Evolutionary conservation across 2,329 filamentous ascomycete species (phyloP).

Genomic region (Mariannaea sp.): DNA sequence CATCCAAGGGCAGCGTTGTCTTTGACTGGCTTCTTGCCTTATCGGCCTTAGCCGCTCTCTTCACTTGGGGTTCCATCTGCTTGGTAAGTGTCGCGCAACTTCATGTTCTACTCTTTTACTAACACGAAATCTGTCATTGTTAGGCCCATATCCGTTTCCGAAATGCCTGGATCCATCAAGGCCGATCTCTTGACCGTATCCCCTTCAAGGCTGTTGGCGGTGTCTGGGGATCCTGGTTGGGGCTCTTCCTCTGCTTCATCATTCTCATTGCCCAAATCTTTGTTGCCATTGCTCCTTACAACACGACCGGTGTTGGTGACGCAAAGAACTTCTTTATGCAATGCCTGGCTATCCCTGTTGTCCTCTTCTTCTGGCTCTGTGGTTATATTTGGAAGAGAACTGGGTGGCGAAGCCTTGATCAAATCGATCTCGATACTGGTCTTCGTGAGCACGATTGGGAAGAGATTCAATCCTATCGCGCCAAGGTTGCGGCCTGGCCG

Average conservation of each 20-base stretch:
- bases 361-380: slow-evolving; percentile 57
- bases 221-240: slow-evolving; percentile 65
- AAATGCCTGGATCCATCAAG: slow-evolving; percentile 60
- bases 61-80: slow-evolving; percentile 70
- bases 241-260: slow-evolving; percentile 59
- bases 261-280: slow-evolving; percentile 59
- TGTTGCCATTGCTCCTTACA: slow-evolving; percentile 50
- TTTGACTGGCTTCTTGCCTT: slow-evolving; percentile 70
- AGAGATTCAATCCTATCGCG: slow-evolving; percentile 58
- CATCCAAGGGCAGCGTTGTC: slow-evolving; percentile 53
- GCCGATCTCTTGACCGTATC: slow-evolving; percentile 66
- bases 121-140: rapidly evolving
- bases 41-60: slow-evolving; percentile 65
- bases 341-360: slow-evolving; percentile 58
- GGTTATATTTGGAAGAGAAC: slow-evolving; percentile 69
- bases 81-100: slow-evolving; percentile 44
- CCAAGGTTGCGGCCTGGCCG: slow-evolving; percentile 53
- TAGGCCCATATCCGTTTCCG: slow-evolving; percentile 68
- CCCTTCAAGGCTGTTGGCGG: slow-evolving; percentile 66
- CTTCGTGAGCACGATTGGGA: slow-evolving; percentile 69
- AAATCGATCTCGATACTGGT: slow-evolving; percentile 71
- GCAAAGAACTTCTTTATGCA: slow-evolving; percentile 59
- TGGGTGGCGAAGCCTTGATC: slow-evolving; percentile 59
- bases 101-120: background rate
- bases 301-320: slow-evolving; percentile 38